Evolutionary conservation across 192 early-diverging fungal genomes (phyloP).

Genomic region (Coemansia sp.): DNA sequence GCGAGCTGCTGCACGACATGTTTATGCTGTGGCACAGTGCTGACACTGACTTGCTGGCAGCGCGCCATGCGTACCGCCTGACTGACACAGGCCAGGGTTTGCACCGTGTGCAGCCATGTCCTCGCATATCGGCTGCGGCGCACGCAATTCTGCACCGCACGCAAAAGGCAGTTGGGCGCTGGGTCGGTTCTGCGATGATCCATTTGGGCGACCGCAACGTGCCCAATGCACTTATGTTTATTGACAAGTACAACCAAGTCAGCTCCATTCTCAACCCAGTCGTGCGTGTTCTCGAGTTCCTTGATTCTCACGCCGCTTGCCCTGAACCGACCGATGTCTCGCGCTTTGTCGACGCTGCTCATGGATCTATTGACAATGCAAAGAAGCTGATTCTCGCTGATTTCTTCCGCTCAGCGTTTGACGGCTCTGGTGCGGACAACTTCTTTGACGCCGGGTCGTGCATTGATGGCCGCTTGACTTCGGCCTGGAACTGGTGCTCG

Average conservation of each 20-base stretch:
- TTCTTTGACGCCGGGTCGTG: slow-evolving; percentile 90
- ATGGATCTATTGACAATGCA: slow-evolving; percentile 63
- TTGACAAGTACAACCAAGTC: slow-evolving; percentile 99
- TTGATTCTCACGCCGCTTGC: slow-evolving; percentile 59
- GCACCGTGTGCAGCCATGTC: slow-evolving; percentile 90
- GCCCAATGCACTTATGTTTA: slow-evolving; percentile 97
- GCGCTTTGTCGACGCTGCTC: slow-evolving; percentile 68
- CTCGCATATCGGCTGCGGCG: slow-evolving; percentile 78
- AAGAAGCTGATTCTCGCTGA: slow-evolving; percentile 81
- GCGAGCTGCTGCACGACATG: slow-evolving; percentile 96
- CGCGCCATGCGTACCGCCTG: slow-evolving; percentile 77
- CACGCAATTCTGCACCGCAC: slow-evolving; percentile 79
- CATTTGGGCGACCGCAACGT: slow-evolving; percentile 98
- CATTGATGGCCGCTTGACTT: slow-evolving; percentile 93
- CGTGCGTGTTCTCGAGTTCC: slow-evolving; percentile 67
- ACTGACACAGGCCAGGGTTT: slow-evolving; percentile 97
- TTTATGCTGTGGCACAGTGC: slow-evolving; percentile 92
- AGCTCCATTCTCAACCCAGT: slow-evolving; percentile 91
- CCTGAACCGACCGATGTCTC: background rate
- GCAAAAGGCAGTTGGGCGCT: slow-evolving; percentile 77
- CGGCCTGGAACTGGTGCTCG: slow-evolving; percentile 91
- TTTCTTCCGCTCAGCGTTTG: slow-evolving; percentile 96
- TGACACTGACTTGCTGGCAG: slow-evolving; percentile 79
- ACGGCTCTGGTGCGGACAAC: slow-evolving; percentile 92
- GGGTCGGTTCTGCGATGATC: slow-evolving; percentile 95